A percentile compares a stretch with the other conserved stretches of the same genome.
Conservation (phyloP, 352 stramenopile genomes). For the Elongisporangium senticosum region DNA sequence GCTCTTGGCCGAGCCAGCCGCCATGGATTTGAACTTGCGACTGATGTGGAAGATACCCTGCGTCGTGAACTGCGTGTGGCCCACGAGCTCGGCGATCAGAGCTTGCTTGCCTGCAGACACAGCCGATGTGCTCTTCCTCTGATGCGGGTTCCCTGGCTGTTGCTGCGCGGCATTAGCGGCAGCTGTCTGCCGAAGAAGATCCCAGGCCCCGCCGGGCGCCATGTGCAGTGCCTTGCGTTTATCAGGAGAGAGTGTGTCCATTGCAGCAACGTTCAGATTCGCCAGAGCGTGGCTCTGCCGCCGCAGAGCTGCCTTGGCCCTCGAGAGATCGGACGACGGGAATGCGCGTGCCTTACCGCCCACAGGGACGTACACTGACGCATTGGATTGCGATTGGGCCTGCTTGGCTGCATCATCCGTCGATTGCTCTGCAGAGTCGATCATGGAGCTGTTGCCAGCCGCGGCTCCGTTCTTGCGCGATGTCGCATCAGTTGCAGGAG, state of each 20-base stretch:
- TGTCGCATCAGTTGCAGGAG: neutral
- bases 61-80: constrained; percentile 31
- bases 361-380: constrained; percentile 16
- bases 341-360: constrained; percentile 28
- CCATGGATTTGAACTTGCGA: constrained; percentile 44
- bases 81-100: constrained; percentile 39
- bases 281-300: constrained; percentile 28
- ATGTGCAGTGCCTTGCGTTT: constrained; percentile 9
- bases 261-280: constrained; percentile 15
- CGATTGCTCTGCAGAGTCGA: neutral
- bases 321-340: constrained; percentile 18
- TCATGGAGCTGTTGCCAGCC: neutral
- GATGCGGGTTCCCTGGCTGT: neutral
- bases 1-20: constrained; percentile 18
- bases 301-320: constrained; percentile 20
- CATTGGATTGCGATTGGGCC: neutral
- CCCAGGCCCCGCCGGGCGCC: constrained; percentile 15
- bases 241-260: constrained; percentile 7
- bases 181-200: constrained; percentile 12
- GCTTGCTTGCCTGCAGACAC: constrained; percentile 26
- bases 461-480: neutral
- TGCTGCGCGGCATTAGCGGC: neutral
- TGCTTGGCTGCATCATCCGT: constrained; percentile 2
- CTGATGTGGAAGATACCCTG: constrained; percentile 46
- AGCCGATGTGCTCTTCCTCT: neutral